A percentile compares a stretch with the other conserved stretches of the same genome.
Conservation (phyloP, 495 filamentous ascomycete genomes). For the Neurospora sp. region DNA sequence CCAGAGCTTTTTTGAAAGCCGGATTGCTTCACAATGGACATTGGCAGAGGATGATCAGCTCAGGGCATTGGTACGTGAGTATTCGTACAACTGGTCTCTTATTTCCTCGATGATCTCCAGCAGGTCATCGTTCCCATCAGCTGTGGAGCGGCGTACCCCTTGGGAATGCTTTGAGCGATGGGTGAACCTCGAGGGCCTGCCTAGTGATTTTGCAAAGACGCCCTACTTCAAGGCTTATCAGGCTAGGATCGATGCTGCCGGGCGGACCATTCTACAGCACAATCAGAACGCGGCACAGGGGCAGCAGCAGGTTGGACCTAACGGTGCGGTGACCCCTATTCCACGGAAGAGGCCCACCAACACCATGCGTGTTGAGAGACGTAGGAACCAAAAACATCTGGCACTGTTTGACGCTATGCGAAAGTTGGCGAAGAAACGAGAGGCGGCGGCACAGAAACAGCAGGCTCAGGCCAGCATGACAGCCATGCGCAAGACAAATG, state of each 20-base stretch:
- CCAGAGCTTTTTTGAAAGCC: constrained; percentile 76
- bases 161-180: constrained; percentile 99
- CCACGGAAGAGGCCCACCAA: constrained; percentile 54
- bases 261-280: constrained; percentile 51
- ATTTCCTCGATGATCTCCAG: constrained; percentile 69
- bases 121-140: constrained; percentile 67
- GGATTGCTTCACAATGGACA: constrained; percentile 84
- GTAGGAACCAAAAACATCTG: constrained; percentile 74
- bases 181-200: constrained; percentile 80
- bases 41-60: constrained; percentile 82
- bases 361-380: constrained; percentile 70
- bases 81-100: constrained; percentile 93
- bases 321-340: constrained; percentile 47
- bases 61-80: constrained; percentile 74
- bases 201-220: constrained; percentile 84
- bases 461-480: constrained; percentile 64
- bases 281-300: constrained; percentile 44
- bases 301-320: constrained; percentile 46
- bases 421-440: constrained; percentile 88
- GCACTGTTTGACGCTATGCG: constrained; percentile 88
- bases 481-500: constrained; percentile 61
- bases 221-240: constrained; percentile 86
- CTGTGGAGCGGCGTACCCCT: constrained; percentile 81
- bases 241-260: constrained; percentile 67
- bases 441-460: constrained; percentile 75